phyloP scores from a whole-genome alignment of 305 asterid genomes.

The Fraxinus ornus region DNA sequence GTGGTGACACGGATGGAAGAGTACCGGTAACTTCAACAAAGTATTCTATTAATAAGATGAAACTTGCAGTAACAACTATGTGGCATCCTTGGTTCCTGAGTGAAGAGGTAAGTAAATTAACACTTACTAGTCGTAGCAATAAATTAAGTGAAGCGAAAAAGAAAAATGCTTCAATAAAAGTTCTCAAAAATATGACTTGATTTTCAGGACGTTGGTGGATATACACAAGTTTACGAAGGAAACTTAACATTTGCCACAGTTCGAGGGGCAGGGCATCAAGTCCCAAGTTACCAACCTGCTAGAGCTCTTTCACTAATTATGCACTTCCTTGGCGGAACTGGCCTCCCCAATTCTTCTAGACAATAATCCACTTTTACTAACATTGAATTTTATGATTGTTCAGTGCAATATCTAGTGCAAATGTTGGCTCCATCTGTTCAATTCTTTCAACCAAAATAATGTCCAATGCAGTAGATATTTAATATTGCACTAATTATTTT shows the following conservation, averaged over 20 bases:
- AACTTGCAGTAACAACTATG: constrained; percentile 32
- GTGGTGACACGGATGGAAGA: constrained; percentile 82
- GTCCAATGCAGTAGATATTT: neutral
- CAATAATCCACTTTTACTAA: neutral
- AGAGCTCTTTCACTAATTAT: constrained; percentile 55
- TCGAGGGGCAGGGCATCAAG: constrained; percentile 82
- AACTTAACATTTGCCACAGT: constrained; percentile 68
- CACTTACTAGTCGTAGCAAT: neutral
- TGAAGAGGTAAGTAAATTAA: constrained; percentile 44
- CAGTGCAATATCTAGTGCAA: neutral
- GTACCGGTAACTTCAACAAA: constrained; percentile 79
- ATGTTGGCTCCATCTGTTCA: neutral
- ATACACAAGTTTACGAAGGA: constrained; percentile 46
- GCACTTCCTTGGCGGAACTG: constrained; percentile 52
- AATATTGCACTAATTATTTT: neutral
- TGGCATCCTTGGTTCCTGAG: constrained; percentile 69
- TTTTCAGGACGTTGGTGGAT: constrained; percentile 73
- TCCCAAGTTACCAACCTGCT: constrained; percentile 65
- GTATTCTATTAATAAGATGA: constrained; percentile 49
- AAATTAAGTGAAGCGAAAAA: no score
- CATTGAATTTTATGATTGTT: neutral
- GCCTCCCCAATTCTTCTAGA: constrained; percentile 39
- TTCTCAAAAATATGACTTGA: neutral
- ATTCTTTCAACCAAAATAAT: neutral
- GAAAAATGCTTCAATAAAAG: no score